Conservation (phyloP, 129 eudicot species). For the Cynara cardunculus region DNA sequence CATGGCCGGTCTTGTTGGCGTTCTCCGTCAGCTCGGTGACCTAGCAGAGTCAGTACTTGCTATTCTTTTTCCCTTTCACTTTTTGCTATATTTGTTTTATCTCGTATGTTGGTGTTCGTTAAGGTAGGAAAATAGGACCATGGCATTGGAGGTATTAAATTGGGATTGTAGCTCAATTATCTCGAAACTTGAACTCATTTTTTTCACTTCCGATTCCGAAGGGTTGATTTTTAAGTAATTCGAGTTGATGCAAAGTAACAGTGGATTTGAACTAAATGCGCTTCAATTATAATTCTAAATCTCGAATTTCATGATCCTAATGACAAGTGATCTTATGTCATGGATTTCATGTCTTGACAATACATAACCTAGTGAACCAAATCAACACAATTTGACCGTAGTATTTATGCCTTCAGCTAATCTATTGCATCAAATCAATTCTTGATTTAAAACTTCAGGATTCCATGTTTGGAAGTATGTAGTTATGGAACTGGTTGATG, state of each 20-base stretch:
- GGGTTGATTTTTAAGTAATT: background rate
- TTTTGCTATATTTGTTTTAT: background rate
- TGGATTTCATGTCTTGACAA: background rate
- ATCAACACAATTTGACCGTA: background rate
- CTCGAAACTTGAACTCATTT: conserved; percentile 1
- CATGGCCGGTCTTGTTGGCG: conserved; percentile 93
- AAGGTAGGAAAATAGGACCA: background rate
- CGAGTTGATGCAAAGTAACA: background rate
- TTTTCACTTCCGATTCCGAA: conserved; percentile 1
- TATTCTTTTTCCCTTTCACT: background rate
- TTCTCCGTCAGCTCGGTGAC: conserved; percentile 98
- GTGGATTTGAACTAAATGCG: conserved; percentile 4
- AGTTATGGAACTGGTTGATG: background rate
- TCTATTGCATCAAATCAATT: background rate
- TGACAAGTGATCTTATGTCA: background rate
- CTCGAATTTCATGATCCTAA: conserved; percentile 4
- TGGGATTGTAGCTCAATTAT: conserved; percentile 7
- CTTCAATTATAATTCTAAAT: background rate
- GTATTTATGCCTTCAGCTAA: conserved; percentile 8
- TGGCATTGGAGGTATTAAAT: conserved; percentile 1
- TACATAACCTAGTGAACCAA: background rate
- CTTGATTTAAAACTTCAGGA: conserved; percentile 1
- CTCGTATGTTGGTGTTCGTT: background rate
- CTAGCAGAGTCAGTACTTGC: conserved; percentile 70
- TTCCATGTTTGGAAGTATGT: background rate